Percentiles rank a stretch among this genome's conserved stretches.
These are phyloP conservation scores for Saccharomycopsis sp. DNA, from an alignment of 805 yeast genomes.

Conservation along the genomic window DNA sequence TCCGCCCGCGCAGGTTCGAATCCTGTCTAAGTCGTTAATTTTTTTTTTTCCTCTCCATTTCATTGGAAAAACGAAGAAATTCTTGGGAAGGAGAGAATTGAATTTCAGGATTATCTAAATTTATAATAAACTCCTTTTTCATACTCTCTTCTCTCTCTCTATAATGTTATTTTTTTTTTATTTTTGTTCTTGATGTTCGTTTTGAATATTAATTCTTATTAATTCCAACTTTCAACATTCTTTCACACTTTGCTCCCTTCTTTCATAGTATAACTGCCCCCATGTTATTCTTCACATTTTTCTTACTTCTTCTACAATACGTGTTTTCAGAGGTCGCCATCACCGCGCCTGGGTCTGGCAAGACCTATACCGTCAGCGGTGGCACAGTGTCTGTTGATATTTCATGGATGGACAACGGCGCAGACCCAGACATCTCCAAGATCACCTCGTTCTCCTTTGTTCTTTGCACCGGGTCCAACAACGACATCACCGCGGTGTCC, in stretches of 20 bases:
- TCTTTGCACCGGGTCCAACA: constrained; percentile 65
- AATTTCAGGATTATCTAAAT: no score
- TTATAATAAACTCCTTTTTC: no score
- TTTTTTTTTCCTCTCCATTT: constrained; percentile 23
- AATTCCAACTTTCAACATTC: no score
- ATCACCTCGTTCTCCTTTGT: constrained; percentile 40
- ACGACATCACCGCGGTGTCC: constrained; percentile 34
- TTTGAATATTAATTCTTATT: no score
- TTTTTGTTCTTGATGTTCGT: no score
- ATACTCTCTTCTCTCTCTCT: no score
- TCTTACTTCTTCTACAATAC: neutral
- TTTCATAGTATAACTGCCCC: no score
- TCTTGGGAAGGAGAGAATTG: no score
- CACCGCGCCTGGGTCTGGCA: constrained; percentile 23
- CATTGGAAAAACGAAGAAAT: no score
- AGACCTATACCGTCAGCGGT: constrained; percentile 22
- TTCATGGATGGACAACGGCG: constrained; percentile 49
- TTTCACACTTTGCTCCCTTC: no score
- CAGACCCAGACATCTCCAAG: constrained; percentile 36
- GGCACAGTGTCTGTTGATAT: constrained; percentile 27
- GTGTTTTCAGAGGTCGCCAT: constrained; percentile 24
- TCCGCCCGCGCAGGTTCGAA: constrained; percentile 40
- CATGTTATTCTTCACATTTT: no score
- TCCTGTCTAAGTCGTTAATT: constrained; percentile 43
- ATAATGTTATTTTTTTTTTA: no score